These are phyloP conservation scores for Kuraishia capsulata DNA, from an alignment of 805 yeast genomes.

Conservation along the genomic window DNA sequence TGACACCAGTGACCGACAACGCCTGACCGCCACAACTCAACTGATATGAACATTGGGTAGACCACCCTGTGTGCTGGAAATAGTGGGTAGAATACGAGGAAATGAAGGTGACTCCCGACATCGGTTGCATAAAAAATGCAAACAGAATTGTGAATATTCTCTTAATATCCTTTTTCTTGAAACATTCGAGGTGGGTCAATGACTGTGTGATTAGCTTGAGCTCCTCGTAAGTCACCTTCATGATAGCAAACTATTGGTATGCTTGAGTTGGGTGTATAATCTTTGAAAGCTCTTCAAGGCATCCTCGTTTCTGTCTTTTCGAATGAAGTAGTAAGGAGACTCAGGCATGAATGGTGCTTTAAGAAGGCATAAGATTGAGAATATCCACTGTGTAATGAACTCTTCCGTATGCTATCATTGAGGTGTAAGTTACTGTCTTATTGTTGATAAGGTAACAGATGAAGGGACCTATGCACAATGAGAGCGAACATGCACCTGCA, in stretches of 20 bases:
- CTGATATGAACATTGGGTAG: constrained; percentile 8
- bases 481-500: constrained; percentile 30
- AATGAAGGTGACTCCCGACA: constrained; percentile 53
- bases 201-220: constrained; percentile 34
- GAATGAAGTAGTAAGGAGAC: constrained; percentile 15
- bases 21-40: constrained; percentile 21
- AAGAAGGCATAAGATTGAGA: constrained; percentile 5
- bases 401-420: constrained; percentile 11
- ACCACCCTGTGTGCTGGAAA: constrained; percentile 10
- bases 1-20: constrained; percentile 18
- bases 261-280: constrained; percentile 2
- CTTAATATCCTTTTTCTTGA: constrained; percentile 35
- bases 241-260: constrained; percentile 7
- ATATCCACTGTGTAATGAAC: constrained; percentile 12
- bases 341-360: constrained; percentile 8
- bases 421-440: constrained; percentile 17
- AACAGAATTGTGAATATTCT: constrained; percentile 39
- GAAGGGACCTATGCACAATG: constrained; percentile 31
- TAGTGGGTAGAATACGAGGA: constrained; percentile 49
- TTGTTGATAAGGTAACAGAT: constrained; percentile 22
- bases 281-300: constrained; percentile 29
- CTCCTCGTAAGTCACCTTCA: constrained; percentile 6
- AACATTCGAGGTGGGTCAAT: constrained; percentile 38
- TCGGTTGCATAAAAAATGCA: constrained; percentile 47
- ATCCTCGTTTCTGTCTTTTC: constrained; percentile 28